phyloP scores from a whole-genome alignment of 1,139 yeast genomes.

The Saccharomyces hybrid region DNA sequence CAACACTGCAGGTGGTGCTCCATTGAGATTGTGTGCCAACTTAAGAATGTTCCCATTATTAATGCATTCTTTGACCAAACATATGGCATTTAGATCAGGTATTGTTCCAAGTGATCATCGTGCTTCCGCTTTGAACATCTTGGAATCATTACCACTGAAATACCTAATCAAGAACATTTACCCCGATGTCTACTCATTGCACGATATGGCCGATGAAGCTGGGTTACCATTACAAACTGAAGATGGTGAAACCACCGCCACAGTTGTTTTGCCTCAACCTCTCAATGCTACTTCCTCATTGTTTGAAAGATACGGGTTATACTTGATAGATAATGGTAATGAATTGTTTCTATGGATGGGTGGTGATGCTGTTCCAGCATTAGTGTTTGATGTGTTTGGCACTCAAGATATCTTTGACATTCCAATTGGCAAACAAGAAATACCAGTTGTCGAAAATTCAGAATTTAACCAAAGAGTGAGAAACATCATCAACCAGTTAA shows the following conservation, averaged over 20 bases:
- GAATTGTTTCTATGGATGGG: constrained; percentile 90
- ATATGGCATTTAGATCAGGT: constrained; percentile 77
- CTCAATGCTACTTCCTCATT: constrained; percentile 67
- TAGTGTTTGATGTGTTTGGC: constrained; percentile 83
- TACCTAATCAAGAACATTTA: constrained; percentile 74
- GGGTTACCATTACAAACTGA: constrained; percentile 59
- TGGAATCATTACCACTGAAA: constrained; percentile 74
- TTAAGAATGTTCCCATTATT: constrained; percentile 86
- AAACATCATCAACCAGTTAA: constrained; percentile 67
- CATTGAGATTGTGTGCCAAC: constrained; percentile 81
- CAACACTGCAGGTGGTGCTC: constrained; percentile 81
- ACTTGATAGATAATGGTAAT: constrained; percentile 78
- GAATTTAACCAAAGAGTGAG: constrained; percentile 78
- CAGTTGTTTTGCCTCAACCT: constrained; percentile 75
- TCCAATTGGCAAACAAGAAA: constrained; percentile 75
- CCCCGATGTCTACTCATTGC: constrained; percentile 81
- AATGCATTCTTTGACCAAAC: constrained; percentile 72
- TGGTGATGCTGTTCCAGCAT: constrained; percentile 87
- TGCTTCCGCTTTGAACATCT: constrained; percentile 76
- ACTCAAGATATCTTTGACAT: constrained; percentile 57
- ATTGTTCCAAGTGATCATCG: constrained; percentile 88
- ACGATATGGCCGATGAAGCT: constrained; percentile 84
- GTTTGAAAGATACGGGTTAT: constrained; percentile 81
- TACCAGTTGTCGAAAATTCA: constrained; percentile 70
- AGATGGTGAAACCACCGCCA: constrained; percentile 36